Conservation (phyloP, 108 stramenopile species). For the Fragilariopsis cylindrus region DNA sequence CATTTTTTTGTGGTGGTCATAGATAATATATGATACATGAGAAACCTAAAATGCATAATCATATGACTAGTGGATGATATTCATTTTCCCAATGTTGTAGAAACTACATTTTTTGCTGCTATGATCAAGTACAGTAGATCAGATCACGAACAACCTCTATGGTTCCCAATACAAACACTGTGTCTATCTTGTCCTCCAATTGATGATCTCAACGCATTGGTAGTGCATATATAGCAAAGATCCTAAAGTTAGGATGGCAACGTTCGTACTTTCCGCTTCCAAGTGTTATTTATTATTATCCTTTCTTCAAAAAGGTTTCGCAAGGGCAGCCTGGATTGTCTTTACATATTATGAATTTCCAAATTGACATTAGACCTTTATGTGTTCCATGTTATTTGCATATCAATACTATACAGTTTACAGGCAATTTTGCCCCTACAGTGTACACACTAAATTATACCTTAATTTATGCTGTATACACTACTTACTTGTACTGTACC, state of each 20-base stretch:
- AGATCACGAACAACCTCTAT: conserved; percentile 19
- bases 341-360: conserved; percentile 73
- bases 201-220: conserved; percentile 9
- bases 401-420: no score
- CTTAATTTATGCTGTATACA: no score
- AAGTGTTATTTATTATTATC: conserved; percentile 50
- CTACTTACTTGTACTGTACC: no score
- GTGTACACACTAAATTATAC: no score
- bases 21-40: no score
- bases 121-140: no score
- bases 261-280: conserved; percentile 70
- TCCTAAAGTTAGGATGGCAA: conserved; percentile 88
- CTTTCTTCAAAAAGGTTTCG: conserved; percentile 91
- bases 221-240: conserved; percentile 81
- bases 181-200: conserved; percentile 7
- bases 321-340: conserved; percentile 63
- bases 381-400: no score
- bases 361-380: conserved; percentile 52
- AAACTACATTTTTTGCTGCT: background rate
- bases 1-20: no score
- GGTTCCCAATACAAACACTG: conserved; percentile 26
- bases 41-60: no score
- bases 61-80: background rate
- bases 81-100: background rate
- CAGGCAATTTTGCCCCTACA: no score